Percentiles rank a stretch among this genome's conserved stretches.
Evolutionary conservation across 2,329 filamentous ascomycete species (phyloP).

Genomic region (Colletotrichum tofieldiae): DNA sequence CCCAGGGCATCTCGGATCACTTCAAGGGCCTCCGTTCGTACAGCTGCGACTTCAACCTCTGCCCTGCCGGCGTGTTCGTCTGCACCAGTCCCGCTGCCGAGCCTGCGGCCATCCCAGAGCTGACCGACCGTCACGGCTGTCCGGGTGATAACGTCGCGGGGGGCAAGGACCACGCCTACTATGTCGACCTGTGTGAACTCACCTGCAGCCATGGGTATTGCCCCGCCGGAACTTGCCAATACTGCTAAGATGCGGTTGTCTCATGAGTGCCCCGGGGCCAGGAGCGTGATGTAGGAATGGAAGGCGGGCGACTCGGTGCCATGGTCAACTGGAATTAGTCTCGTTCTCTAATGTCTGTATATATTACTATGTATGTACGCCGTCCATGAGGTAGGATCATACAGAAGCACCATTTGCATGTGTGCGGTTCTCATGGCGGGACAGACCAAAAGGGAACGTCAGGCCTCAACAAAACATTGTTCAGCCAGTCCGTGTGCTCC

Average conservation of each 20-base stretch:
- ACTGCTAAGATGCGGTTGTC: background rate
- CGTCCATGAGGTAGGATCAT: too few relatives aligned
- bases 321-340: too few relatives aligned
- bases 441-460: too few relatives aligned
- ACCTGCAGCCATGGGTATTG: slow-evolving; percentile 17
- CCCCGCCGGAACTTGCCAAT: slow-evolving; percentile 15
- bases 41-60: slow-evolving; percentile 15
- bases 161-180: slow-evolving; percentile 1
- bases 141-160: slow-evolving; percentile 3
- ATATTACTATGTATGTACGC: too few relatives aligned
- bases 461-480: too few relatives aligned
- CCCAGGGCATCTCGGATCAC: slow-evolving; percentile 6
- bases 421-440: too few relatives aligned
- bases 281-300: too few relatives aligned
- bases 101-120: slow-evolving; percentile 1
- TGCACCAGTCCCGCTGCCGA: slow-evolving; percentile 11
- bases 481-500: too few relatives aligned
- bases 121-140: slow-evolving; percentile 9
- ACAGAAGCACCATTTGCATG: too few relatives aligned
- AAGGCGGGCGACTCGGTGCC: too few relatives aligned
- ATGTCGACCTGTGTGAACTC: slow-evolving; percentile 7
- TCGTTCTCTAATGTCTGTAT: too few relatives aligned
- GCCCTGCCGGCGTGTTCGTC: background rate
- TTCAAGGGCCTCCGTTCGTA: slow-evolving; percentile 21
- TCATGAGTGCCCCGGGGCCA: too few relatives aligned